Evolutionary conservation across 371 early-diverging fungal genomes (phyloP), one percentile per base, ranked within the genome.

Genomic region (Haplosporangium sp.): DNA sequence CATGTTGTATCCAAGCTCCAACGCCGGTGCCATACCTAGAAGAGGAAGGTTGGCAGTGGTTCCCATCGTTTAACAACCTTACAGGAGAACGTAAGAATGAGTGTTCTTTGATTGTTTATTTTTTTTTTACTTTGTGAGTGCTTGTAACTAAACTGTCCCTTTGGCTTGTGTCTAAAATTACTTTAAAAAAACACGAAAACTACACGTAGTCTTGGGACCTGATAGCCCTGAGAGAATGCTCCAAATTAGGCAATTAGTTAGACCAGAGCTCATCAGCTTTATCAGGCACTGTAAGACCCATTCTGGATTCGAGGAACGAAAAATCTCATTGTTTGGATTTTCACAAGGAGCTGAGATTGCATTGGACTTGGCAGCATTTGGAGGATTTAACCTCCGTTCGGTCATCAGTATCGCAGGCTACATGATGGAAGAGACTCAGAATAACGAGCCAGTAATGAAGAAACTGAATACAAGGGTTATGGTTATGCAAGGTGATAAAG

Each of bases 271-370:
- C 2, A 52, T 79, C 57, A 85, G 84, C 45, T 65, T 90, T 9
- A n/a, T 83, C 4, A 67, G 78, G 4, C 89, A 90, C 63, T 65
- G 87, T 11, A 71, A 85, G n/a, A 56, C 77, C 5, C 65, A 87
- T 34, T 88, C 86, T 67, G 79, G 82, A 13, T 90, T 85, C 62
- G 72, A 77, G 11, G 72, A 86, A 3, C 76, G 84, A 35, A 77
- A 85, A 15, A 88, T 93, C 53, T 86, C 89, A 47, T 64, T 94
- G 4, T 89, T 94, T 76, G 94, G 94, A 0, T 94, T 94, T 76
- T 89, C 92, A 1, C 93, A 94, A 63, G 94, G 94, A 52, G 94
- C 88, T 0, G 84, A 87, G 1, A 86, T 89, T 13, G 93, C 92
- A 19, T 66, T 94, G 63, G 92, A 93, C 73, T 20, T 88, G 11